Evolutionary conservation across 2,329 filamentous ascomycete genomes (phyloP).

Genomic region (Nemania sp.): DNA sequence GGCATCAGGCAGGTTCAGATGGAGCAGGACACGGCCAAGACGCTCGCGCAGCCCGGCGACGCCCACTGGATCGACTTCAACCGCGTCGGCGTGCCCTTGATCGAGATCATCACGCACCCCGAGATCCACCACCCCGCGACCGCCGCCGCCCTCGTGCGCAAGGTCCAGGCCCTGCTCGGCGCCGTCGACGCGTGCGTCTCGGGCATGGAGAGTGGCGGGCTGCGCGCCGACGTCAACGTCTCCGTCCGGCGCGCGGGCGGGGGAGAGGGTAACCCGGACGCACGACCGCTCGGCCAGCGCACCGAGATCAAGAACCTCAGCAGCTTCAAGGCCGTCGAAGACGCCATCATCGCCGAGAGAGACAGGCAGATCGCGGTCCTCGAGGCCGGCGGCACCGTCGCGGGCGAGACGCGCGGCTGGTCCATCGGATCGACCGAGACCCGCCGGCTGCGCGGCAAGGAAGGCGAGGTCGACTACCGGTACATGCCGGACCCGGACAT

Average conservation of each 20-base stretch:
- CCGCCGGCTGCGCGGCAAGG: slow-evolving; percentile 81
- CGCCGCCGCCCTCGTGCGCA: slow-evolving; percentile 85
- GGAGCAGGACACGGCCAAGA: slow-evolving; percentile 98
- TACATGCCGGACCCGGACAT: slow-evolving; percentile 99
- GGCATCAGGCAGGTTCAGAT: slow-evolving; percentile 94
- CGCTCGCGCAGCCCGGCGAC: slow-evolving; percentile 73
- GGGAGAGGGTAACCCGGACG: slow-evolving; percentile 42
- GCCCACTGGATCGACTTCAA: slow-evolving; percentile 90
- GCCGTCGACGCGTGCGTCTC: slow-evolving; percentile 83
- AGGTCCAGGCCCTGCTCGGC: slow-evolving; percentile 80
- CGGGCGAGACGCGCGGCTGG: slow-evolving; percentile 93
- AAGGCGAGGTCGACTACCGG: slow-evolving; percentile 95
- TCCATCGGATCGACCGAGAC: slow-evolving; percentile 83
- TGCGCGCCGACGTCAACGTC: slow-evolving; percentile 94
- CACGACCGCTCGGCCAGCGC: slow-evolving; percentile 73
- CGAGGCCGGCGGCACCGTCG: slow-evolving; percentile 72
- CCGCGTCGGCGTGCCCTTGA: slow-evolving; percentile 83
- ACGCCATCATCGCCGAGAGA: slow-evolving; percentile 89
- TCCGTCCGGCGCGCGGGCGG: slow-evolving; percentile 72
- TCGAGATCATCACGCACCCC: slow-evolving; percentile 93
- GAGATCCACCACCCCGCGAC: slow-evolving; percentile 86
- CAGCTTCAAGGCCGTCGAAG: slow-evolving; percentile 92
- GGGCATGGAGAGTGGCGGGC: slow-evolving; percentile 90
- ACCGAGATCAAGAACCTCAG: slow-evolving; percentile 98
- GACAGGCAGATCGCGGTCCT: slow-evolving; percentile 84